Conservation (phyloP, 2,329 filamentous ascomycete genomes). For the Ophiostoma ips region DNA sequence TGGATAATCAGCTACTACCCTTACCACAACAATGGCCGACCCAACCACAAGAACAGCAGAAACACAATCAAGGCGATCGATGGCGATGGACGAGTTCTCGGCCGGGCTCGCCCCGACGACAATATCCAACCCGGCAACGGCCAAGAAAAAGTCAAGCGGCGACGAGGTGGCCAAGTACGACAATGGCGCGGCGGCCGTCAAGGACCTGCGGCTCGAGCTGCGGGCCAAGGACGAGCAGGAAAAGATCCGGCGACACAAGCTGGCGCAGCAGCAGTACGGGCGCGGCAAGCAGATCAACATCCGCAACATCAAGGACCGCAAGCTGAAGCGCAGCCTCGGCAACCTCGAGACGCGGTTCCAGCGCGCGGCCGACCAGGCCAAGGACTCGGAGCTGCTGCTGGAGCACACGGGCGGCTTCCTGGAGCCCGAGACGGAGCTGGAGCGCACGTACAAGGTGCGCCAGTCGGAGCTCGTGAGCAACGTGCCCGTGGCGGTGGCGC, state of each 20-base stretch:
- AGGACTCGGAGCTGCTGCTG: conserved; percentile 88
- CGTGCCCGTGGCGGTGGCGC: conserved; percentile 70
- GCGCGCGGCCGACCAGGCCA: conserved; percentile 67
- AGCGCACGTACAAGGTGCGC: conserved; percentile 81
- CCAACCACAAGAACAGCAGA: background rate
- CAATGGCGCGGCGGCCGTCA: conserved; percentile 40
- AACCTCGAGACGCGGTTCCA: conserved; percentile 71
- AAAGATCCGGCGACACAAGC: conserved; percentile 36
- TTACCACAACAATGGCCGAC: conserved; percentile 6
- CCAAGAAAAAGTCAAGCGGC: background rate
- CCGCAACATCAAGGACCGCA: conserved; percentile 72
- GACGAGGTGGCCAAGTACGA: conserved; percentile 1
- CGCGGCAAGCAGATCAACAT: conserved; percentile 57
- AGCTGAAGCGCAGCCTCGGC: conserved; percentile 68
- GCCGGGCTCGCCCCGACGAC: background rate
- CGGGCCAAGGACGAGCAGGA: conserved; percentile 36
- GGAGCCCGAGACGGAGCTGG: conserved; percentile 75
- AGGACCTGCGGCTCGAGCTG: conserved; percentile 37
- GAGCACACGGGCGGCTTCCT: conserved; percentile 79
- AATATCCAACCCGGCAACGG: background rate
- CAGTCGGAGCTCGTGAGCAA: conserved; percentile 70
- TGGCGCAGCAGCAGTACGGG: conserved; percentile 68
- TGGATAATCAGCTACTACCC: too few relatives aligned
- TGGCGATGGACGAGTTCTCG: background rate
- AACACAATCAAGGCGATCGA: background rate